Evolutionary conservation across 2,329 filamentous ascomycete genomes (phyloP).

Genomic region (Penicillium sp.): DNA sequence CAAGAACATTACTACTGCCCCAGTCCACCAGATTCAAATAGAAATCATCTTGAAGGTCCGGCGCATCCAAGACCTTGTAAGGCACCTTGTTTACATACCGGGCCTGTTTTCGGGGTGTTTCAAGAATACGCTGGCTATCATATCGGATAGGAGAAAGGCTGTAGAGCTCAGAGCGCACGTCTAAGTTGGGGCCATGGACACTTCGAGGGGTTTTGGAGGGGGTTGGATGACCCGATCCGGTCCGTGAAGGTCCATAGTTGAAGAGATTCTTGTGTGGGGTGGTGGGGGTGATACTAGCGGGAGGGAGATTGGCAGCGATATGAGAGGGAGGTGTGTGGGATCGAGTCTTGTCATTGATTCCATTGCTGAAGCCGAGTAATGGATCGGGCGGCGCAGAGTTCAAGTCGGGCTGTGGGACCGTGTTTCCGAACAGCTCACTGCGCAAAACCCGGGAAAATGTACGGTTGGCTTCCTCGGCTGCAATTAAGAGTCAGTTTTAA

Average conservation of each 20-base stretch:
- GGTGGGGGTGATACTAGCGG: slow-evolving; percentile 76
- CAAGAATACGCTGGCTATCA: slow-evolving; percentile 86
- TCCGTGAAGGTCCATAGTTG: slow-evolving; percentile 75
- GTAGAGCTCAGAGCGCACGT: slow-evolving; percentile 89
- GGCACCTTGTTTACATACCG: slow-evolving; percentile 92
- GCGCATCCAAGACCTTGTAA: slow-evolving; percentile 95
- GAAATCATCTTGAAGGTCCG: slow-evolving; percentile 94
- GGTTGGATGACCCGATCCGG: slow-evolving; percentile 78
- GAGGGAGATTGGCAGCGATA: slow-evolving; percentile 62
- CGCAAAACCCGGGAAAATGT: slow-evolving; percentile 86
- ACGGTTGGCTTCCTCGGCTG: slow-evolving; percentile 88
- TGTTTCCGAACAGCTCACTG: slow-evolving; percentile 86
- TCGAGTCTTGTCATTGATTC: slow-evolving; percentile 63
- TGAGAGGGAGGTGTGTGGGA: slow-evolving; percentile 78
- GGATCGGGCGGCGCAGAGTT: slow-evolving; percentile 62
- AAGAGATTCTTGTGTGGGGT: slow-evolving; percentile 98
- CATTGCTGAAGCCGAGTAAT: slow-evolving; percentile 44
- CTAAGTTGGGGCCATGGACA: slow-evolving; percentile 81
- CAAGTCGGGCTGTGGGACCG: slow-evolving; percentile 76
- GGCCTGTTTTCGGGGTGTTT: slow-evolving; percentile 84
- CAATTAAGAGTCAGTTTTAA: slow-evolving; percentile 12
- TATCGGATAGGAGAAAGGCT: slow-evolving; percentile 91
- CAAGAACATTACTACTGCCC: slow-evolving; percentile 91
- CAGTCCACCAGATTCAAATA: slow-evolving; percentile 97
- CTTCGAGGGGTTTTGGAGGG: slow-evolving; percentile 87